A percentile compares a stretch with the other conserved stretches of the same genome.
These are phyloP conservation scores for Colletotrichum zoysiae DNA, from an alignment of 2,329 filamentous ascomycete genomes.

Conservation along the genomic window DNA sequence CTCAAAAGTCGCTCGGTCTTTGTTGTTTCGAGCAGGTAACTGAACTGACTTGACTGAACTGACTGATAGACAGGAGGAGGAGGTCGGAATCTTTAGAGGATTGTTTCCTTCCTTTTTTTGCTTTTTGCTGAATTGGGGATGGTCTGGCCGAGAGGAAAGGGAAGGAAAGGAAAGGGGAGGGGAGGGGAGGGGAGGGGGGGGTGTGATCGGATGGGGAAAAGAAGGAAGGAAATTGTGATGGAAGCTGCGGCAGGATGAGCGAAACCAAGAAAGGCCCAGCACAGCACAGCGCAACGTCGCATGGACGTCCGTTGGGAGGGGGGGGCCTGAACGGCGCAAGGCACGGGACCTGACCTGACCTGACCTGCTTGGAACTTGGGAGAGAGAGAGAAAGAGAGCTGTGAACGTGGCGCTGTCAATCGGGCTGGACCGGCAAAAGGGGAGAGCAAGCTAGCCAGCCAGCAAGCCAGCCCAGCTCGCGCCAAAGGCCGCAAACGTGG, in stretches of 20 bases:
- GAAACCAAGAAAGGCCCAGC: conserved; percentile 2
- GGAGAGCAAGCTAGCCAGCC: background rate
- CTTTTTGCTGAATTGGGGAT: conserved; percentile 27
- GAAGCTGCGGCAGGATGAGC: conserved; percentile 14
- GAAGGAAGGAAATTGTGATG: conserved; percentile 4
- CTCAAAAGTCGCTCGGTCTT: conserved; percentile 4
- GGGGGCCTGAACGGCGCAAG: conserved; percentile 12
- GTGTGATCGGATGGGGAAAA: background rate
- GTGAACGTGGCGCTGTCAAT: background rate
- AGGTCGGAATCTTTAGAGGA: background rate
- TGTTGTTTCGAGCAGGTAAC: conserved; percentile 20
- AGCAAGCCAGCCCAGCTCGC: background rate
- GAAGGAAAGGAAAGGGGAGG: too few species aligned
- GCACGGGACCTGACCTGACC: background rate
- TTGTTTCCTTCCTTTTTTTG: background rate
- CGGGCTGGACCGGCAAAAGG: background rate
- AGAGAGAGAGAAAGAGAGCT: background rate
- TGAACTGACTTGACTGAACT: too few species aligned
- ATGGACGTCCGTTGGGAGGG: conserved; percentile 14
- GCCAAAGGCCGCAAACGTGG: conserved; percentile 12
- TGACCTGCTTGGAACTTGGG: too few species aligned
- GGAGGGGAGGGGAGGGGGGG: background rate
- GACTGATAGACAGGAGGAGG: background rate
- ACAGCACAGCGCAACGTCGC: background rate
- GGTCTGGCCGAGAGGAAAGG: conserved; percentile 11